Evolutionary conservation across 306 rosid species (phyloP).

Genomic region (Citrullus mucosospermus): DNA sequence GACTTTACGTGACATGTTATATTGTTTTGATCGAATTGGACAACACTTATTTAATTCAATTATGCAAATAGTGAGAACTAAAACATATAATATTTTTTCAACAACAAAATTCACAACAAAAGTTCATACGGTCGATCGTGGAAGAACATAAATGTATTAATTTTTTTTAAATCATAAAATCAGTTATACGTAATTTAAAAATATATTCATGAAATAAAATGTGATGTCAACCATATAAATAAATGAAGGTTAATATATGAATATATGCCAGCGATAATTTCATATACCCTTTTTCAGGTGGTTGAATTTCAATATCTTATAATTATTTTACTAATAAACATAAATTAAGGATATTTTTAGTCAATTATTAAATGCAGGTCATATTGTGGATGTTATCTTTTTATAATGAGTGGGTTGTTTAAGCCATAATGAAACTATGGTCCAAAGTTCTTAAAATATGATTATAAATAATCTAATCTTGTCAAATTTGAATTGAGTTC

Average conservation of each 20-base stretch:
- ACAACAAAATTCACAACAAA: background rate
- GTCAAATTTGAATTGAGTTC: background rate
- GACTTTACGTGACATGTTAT: background rate
- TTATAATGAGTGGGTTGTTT: background rate
- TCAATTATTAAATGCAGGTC: background rate
- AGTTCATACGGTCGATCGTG: background rate
- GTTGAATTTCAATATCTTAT: too few relatives aligned
- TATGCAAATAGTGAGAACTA: background rate
- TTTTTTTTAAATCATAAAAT: background rate
- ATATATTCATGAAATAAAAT: background rate
- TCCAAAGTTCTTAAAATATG: too few relatives aligned
- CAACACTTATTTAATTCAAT: background rate
- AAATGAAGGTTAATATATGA: too few relatives aligned
- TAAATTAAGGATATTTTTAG: too few relatives aligned
- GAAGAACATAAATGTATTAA: background rate
- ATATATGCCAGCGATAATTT: too few relatives aligned
- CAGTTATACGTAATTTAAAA: background rate
- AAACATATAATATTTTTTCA: background rate
- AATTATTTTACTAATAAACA: too few relatives aligned
- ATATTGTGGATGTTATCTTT: background rate
- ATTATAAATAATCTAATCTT: background rate
- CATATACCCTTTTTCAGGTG: too few relatives aligned
- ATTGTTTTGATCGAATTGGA: background rate
- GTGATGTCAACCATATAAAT: background rate
- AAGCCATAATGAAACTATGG: background rate